Evolutionary conservation across 257 asterid genomes (phyloP), one percentile per base, ranked within the genome.

Genomic region (Ilex asprella): DNA sequence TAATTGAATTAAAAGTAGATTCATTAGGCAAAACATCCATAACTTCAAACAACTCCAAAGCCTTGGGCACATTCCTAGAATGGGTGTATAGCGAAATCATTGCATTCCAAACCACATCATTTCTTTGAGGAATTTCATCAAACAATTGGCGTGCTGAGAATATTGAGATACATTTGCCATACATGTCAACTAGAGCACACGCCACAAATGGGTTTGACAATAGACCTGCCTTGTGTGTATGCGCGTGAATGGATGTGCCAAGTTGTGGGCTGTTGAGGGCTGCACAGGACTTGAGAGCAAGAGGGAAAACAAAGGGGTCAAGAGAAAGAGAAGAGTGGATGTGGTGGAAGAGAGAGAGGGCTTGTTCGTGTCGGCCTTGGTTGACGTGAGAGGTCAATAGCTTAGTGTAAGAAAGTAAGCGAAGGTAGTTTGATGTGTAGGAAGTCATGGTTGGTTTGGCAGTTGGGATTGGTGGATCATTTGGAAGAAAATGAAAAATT

Each of bases 261-360:
- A 71, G 68, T 16, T 30, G 39, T 21, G 72, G 69, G 72, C 63
- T 52, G 55, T 15, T 55, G 43, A 73, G 69, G 66, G 76, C 72
- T 3, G 84, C 61, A 62, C 79, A 77, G 7, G 81, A 73, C 52
- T 81, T 81, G 61, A 81, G 79, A 16, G 81, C 78, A 0, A 81
- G 84, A 13, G 86, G 86, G 46, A 81, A 78, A 39, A 81, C 70
- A 52, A 72, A 75, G 39, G 83, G 76, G 58, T 81, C 86, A 21
- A 73, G 70, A 9, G 75, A 66, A 3, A 74, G 79, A 9, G 78
- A 54, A 3, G 81, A 62, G 51, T 78, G 79, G 41, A 78, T 77
- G 0, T 69, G 73, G 61, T 63, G 78, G 65, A 77, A 81, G 32
- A 77, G 72, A 30, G 66, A 1, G 47, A 81, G 81, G 49, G 86